Conservation (phyloP, 495 filamentous ascomycete genomes). For the Ramalina peruviana region DNA sequence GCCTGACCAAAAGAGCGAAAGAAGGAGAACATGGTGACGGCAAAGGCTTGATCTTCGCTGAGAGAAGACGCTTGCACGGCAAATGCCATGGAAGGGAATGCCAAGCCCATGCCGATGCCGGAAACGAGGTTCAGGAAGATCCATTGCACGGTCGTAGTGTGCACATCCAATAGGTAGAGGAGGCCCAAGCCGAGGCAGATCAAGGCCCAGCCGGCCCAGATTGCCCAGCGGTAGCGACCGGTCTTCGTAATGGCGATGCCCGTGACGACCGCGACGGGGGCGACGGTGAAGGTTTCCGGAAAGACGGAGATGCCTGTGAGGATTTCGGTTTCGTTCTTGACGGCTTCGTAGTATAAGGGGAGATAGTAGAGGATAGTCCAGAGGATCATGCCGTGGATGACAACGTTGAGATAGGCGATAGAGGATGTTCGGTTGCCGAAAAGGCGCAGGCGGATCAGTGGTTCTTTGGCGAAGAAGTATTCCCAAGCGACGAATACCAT, state of each 20-base stretch:
- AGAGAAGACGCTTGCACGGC: slow-evolving; percentile 36
- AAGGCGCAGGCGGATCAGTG: slow-evolving; percentile 32
- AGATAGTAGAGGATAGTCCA: slow-evolving; percentile 47
- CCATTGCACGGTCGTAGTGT: slow-evolving; percentile 34
- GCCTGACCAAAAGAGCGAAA: slow-evolving; percentile 43
- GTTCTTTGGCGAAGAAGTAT: slow-evolving; percentile 25
- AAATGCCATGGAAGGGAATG: slow-evolving; percentile 25
- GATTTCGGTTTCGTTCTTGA: slow-evolving; percentile 39
- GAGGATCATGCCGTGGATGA: slow-evolving; percentile 39
- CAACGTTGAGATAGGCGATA: slow-evolving; percentile 28
- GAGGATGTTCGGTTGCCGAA: slow-evolving; percentile 33
- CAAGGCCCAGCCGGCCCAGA: slow-evolving; percentile 44
- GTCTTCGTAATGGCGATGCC: slow-evolving; percentile 34
- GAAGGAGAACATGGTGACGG: slow-evolving; percentile 45
- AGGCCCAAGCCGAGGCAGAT: slow-evolving; percentile 35
- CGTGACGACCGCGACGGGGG: slow-evolving; percentile 32
- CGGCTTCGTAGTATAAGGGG: slow-evolving; percentile 49
- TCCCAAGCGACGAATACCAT: slow-evolving; percentile 35
- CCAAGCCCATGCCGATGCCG: slow-evolving; percentile 32
- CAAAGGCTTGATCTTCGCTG: slow-evolving; percentile 36
- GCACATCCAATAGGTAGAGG: slow-evolving; percentile 28
- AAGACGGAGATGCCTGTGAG: slow-evolving; percentile 46
- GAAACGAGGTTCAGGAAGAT: slow-evolving; percentile 37
- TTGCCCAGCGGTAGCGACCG: slow-evolving; percentile 38
- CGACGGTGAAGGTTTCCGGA: slow-evolving; percentile 39